Base-by-base conservation (phyloP, 2,329 filamentous ascomycete species). In the Teratosphaeria zuluensis region DNA sequence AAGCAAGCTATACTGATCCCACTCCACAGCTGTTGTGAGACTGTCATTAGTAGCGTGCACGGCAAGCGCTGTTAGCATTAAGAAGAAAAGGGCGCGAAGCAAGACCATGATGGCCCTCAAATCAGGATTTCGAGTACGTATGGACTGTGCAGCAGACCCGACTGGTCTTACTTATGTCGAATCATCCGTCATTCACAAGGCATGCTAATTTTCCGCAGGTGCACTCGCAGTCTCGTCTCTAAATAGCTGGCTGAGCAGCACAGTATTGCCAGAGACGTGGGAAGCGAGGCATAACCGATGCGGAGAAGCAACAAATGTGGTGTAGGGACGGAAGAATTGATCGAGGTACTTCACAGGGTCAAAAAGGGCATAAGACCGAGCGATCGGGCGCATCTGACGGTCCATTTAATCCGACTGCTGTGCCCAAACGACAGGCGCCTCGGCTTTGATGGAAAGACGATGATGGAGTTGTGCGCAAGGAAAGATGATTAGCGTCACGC, bases 1-100 rank as follows among this genome's bases (percentile, higher is more conserved):
- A 32, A 77, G 74, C 64, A 81, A 78, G 66, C 78, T 81, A 67
- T 80, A 80, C 58, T 79, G 75, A 61, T 82, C 80, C 80, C 79
- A 81, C 68, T 80, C 72, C 1, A 82, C 79, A 28, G 76, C 70
- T 4, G 75, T 65, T 59, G 74, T 81, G 55, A 78, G 63, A 4
- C 76, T 76, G 60, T 81, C 75, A 66, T 54, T 51, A 42, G 54
- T 59, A 14, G 57, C 57, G 12, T 30, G n/a, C 9, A 24, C 54
- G 5, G 32, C 54, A 19, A 48, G 4, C 11, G 54, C 54, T 2
- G 12, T 24, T 2, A 32, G 8, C 2, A 56, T 2, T 31, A 56
- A 14, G 21, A 56, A 21, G 4, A 16, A 12, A 14, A 42, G 35
- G 35, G 12, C 4, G 9, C 35, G 35, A 42, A 16, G 35, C 14